Evolutionary conservation across 345 rosid genomes (phyloP).

Genomic region (Syzygium aqueum): DNA sequence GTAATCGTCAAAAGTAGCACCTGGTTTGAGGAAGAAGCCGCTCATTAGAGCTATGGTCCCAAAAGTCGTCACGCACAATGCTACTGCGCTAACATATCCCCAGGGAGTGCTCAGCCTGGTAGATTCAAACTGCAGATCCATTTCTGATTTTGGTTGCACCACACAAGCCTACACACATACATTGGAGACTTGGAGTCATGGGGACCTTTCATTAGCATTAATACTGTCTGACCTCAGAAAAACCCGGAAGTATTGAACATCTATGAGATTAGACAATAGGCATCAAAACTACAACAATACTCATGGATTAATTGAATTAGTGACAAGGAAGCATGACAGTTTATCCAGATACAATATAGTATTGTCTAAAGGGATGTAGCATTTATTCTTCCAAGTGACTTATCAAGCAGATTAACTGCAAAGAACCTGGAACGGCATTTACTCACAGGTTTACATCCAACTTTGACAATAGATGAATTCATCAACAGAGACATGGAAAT

Average conservation of each 20-base stretch:
- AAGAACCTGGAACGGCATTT: background rate
- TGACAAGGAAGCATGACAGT: background rate
- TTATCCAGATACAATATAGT: background rate
- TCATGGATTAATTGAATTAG: accelerated
- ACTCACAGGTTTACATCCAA: accelerated
- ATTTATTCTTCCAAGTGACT: background rate
- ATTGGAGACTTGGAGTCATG: background rate
- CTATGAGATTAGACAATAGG: accelerated
- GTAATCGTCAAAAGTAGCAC: constrained; percentile 82
- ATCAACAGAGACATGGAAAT: background rate
- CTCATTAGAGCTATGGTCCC: constrained; percentile 90
- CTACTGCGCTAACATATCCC: constrained; percentile 67
- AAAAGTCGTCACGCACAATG: constrained; percentile 65
- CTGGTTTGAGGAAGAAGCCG: constrained; percentile 85
- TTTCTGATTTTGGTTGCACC: constrained; percentile 87
- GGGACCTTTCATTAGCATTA: background rate
- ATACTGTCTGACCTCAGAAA: background rate
- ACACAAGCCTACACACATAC: constrained; percentile 51
- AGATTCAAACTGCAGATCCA: constrained; percentile 82
- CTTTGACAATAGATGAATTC: background rate
- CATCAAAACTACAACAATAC: background rate
- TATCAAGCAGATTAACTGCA: background rate
- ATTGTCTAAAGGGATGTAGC: background rate
- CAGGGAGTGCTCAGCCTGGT: constrained; percentile 77
- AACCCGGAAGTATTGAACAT: background rate